A percentile compares a stretch with the other conserved stretches of the same genome.
Evolutionary conservation across 257 asterid species (phyloP).

Genomic region (Salvia rosmarinus): DNA sequence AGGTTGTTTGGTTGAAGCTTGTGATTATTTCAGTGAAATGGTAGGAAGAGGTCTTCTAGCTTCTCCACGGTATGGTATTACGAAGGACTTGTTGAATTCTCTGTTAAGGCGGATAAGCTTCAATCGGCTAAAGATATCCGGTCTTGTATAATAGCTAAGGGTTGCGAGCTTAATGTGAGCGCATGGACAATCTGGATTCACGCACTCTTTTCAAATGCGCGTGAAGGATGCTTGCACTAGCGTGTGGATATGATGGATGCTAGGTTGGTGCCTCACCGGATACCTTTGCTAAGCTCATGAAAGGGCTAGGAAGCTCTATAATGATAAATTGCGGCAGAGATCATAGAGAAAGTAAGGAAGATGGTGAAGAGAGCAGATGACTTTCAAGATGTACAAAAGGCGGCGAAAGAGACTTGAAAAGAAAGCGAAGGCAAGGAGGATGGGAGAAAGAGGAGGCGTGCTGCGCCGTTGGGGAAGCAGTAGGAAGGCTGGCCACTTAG

Average conservation of each 20-base stretch:
- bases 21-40: too few species aligned
- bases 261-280: constrained; percentile 93
- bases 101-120: constrained; percentile 72
- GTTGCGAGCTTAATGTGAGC: too few species aligned
- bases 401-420: too few species aligned
- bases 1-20: too few species aligned
- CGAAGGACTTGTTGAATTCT: constrained; percentile 73
- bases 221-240: too few species aligned
- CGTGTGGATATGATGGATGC: constrained; percentile 93
- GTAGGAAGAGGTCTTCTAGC: too few species aligned
- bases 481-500: constrained; percentile 45
- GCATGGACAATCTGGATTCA: too few species aligned
- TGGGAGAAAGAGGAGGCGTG: constrained; percentile 77
- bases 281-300: constrained; percentile 84
- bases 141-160: too few species aligned
- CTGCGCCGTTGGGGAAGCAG: constrained; percentile 69
- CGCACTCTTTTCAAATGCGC: too few species aligned
- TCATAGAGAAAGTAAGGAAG: constrained; percentile 72
- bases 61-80: constrained; percentile 85
- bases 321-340: constrained; percentile 89
- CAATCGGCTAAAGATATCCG: constrained; percentile 72
- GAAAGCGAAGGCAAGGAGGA: too few species aligned
- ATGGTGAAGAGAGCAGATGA: too few species aligned
- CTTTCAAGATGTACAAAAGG: too few species aligned
- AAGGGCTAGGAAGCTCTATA: constrained; percentile 77